Evolutionary conservation across 2,329 filamentous ascomycete genomes (phyloP).

Genomic region (Trichoderma sp.): DNA sequence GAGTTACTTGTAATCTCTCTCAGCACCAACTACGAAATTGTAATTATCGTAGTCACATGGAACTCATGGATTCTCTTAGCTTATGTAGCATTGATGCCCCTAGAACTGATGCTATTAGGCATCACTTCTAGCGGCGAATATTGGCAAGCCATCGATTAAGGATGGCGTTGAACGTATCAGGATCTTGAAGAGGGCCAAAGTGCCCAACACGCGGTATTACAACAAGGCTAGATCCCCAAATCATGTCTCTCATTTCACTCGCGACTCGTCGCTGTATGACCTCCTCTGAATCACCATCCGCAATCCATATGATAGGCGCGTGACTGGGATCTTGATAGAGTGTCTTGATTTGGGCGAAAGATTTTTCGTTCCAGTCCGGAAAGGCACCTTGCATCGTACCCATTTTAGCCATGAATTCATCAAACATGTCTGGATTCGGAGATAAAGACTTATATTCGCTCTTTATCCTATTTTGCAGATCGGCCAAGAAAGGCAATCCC

Average conservation of each 20-base stretch:
- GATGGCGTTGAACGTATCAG: background rate
- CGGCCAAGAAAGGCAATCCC: background rate
- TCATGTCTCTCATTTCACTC: background rate
- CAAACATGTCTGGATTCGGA: background rate
- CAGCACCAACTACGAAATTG: background rate
- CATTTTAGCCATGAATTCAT: background rate
- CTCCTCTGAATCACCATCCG: background rate
- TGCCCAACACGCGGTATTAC: background rate
- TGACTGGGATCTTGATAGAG: background rate
- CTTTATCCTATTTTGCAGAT: background rate
- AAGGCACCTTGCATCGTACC: background rate
- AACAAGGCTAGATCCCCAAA: background rate
- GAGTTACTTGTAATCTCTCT: background rate
- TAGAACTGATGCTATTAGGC: background rate
- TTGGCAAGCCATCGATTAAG: background rate
- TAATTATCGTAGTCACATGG: background rate
- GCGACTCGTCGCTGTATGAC: background rate
- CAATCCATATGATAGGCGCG: background rate
- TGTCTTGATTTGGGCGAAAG: background rate
- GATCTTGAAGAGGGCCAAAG: background rate
- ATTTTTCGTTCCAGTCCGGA: background rate
- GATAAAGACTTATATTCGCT: background rate
- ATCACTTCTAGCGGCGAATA: background rate
- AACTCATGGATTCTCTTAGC: background rate
- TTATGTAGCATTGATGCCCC: background rate